These are phyloP conservation scores for Arachnopeziza araneosa DNA, from an alignment of 2,329 filamentous ascomycete species.

Conservation along the genomic window DNA sequence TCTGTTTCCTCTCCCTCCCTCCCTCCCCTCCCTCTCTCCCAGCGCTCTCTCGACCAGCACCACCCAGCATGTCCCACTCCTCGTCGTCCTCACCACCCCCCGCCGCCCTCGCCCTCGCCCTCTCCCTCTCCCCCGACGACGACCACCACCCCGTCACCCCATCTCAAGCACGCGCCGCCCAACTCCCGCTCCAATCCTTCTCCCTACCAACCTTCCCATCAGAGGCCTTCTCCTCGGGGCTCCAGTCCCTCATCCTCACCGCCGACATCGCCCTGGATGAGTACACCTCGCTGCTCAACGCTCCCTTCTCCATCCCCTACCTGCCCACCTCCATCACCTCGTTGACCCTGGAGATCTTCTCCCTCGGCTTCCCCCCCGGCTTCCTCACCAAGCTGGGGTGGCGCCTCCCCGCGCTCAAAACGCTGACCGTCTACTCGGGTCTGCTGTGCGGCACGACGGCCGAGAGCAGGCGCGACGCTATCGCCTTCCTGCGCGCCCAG, in stretches of 20 bases:
- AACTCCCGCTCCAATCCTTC: slow-evolving; percentile 42
- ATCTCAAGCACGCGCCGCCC: slow-evolving; percentile 35
- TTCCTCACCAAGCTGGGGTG: slow-evolving; percentile 37
- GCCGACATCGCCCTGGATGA: slow-evolving; percentile 37
- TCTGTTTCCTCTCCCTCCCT: too few species aligned
- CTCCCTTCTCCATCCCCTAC: slow-evolving; percentile 70
- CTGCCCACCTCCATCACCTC: slow-evolving; percentile 31
- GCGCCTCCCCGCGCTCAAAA: slow-evolving; percentile 36
- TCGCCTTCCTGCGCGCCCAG: slow-evolving; percentile 32
- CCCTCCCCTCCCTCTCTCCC: background rate
- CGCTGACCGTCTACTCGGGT: slow-evolving; percentile 40
- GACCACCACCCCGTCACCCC: slow-evolving; percentile 14
- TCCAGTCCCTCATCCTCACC: slow-evolving; percentile 40
- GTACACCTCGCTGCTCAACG: slow-evolving; percentile 67
- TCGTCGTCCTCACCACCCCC: too few species aligned
- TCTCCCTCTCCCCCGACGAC: slow-evolving; percentile 6
- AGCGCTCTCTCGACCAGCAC: background rate
- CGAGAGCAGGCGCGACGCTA: slow-evolving; percentile 35
- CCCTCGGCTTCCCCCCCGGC: slow-evolving; percentile 39
- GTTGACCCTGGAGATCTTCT: slow-evolving; percentile 44
- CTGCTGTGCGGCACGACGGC: slow-evolving; percentile 39
- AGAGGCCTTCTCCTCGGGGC: slow-evolving; percentile 35
- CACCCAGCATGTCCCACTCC: too few species aligned
- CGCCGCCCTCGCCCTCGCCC: background rate
- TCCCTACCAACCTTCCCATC: slow-evolving; percentile 39